Evolutionary conservation across 768 basidiomycete species (phyloP).

Genomic region (Pseudohyphozyma bogoriensis): DNA sequence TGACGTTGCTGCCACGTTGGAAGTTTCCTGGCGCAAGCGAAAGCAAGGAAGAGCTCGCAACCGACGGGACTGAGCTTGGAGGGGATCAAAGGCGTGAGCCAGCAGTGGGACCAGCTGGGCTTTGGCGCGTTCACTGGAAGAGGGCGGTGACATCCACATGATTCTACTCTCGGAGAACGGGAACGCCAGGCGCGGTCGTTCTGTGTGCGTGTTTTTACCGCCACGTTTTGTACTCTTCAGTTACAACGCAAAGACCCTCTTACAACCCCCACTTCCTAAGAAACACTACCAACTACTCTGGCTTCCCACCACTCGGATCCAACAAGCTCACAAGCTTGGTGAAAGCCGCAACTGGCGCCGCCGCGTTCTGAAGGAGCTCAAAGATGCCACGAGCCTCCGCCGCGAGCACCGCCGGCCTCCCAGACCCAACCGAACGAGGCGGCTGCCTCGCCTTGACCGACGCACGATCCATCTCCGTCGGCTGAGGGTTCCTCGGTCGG

Average conservation of each 20-base stretch:
- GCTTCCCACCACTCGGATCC: background rate
- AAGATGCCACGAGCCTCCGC: constrained; percentile 12
- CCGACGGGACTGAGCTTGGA: background rate
- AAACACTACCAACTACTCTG: background rate
- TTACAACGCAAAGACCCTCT: background rate
- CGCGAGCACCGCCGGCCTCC: constrained; percentile 12
- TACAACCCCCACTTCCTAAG: background rate
- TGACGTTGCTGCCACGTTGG: background rate
- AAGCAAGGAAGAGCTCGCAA: background rate
- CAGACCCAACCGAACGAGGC: background rate
- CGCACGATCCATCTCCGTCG: background rate
- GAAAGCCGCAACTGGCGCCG: constrained; percentile 1
- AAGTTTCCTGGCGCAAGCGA: background rate
- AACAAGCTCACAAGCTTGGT: constrained; percentile 2
- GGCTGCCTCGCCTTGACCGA: constrained; percentile 2
- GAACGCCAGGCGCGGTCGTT: background rate
- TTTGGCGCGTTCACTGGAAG: background rate
- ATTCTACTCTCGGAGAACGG: background rate
- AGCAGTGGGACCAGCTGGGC: background rate
- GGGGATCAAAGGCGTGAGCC: background rate
- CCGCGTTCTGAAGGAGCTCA: background rate
- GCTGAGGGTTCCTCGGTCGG: background rate
- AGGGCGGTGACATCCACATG: background rate
- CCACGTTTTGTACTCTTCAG: background rate
- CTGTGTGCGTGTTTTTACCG: no score